Evolutionary conservation across 2,329 filamentous ascomycete genomes (phyloP).

Genomic region (Juglanconis juglandina): DNA sequence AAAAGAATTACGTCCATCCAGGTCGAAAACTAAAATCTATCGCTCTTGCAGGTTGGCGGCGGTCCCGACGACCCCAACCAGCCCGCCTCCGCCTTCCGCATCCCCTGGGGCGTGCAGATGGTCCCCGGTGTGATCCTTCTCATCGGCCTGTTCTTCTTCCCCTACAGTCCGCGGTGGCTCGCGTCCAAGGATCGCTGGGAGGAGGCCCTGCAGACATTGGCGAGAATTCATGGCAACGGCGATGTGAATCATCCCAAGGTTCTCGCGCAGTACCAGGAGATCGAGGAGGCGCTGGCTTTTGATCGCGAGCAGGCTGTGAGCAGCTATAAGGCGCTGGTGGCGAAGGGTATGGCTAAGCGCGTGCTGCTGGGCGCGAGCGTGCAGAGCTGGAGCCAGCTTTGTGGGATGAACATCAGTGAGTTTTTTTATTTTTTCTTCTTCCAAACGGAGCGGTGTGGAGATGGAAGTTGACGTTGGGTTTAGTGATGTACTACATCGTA

Average conservation of each 20-base stretch:
- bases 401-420: slow-evolving; percentile 57
- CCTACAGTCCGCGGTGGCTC: slow-evolving; percentile 66
- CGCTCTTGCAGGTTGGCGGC: slow-evolving; percentile 37
- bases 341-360: slow-evolving; percentile 52
- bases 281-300: slow-evolving; percentile 51
- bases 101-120: slow-evolving; percentile 61
- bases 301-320: slow-evolving; percentile 49
- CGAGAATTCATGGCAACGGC: slow-evolving; percentile 54
- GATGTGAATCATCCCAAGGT: slow-evolving; percentile 56
- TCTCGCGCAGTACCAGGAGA: slow-evolving; percentile 61
- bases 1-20: too few relatives aligned
- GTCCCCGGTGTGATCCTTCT: slow-evolving; percentile 52
- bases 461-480: background rate
- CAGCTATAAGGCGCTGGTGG: slow-evolving; percentile 47
- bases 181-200: slow-evolving; percentile 66
- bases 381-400: slow-evolving; percentile 58
- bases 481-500: slow-evolving; percentile 47
- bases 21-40: too few relatives aligned
- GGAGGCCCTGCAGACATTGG: slow-evolving; percentile 58
- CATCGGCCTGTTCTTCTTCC: slow-evolving; percentile 57
- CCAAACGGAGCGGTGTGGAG: too few relatives aligned
- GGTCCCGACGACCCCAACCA: slow-evolving; percentile 49
- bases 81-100: slow-evolving; percentile 52
- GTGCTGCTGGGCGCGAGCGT: slow-evolving; percentile 56
- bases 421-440: too few relatives aligned